A percentile compares a stretch with the other conserved stretches of the same genome.
These are phyloP conservation scores for Plasmodium chabaudi DNA, from an alignment of 169 alveolate genomes.

Conservation along the genomic window DNA sequence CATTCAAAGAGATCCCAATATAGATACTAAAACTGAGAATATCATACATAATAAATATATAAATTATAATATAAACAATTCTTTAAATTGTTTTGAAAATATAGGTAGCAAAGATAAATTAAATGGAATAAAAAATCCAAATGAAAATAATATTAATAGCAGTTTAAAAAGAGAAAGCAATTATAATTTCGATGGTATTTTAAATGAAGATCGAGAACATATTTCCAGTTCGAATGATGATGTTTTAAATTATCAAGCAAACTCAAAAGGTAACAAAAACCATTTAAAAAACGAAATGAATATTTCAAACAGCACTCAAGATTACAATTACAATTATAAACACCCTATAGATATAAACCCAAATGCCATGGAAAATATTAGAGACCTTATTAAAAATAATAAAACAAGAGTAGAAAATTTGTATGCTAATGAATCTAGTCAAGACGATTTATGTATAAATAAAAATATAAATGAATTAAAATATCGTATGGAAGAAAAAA, in stretches of 20 bases:
- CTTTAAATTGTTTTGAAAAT: conserved; percentile 2
- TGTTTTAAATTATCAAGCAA: conserved; percentile 44
- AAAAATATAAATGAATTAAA: conserved; percentile 25
- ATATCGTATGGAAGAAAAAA: conserved; percentile 6
- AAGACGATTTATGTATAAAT: conserved; percentile 10
- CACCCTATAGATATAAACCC: background rate
- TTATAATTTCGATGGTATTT: conserved; percentile 1
- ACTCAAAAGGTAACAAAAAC: conserved; percentile 8
- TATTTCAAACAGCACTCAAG: conserved; percentile 4
- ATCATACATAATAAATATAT: too few species aligned
- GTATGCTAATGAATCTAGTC: conserved; percentile 45
- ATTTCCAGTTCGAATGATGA: background rate
- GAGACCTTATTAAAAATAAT: conserved; percentile 58
- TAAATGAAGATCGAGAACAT: conserved; percentile 20
- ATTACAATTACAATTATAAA: background rate
- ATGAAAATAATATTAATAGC: conserved; percentile 3
- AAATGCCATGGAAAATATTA: conserved; percentile 21
- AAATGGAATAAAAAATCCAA: background rate
- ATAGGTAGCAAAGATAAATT: conserved; percentile 2
- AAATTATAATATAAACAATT: background rate
- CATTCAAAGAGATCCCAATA: too few species aligned
- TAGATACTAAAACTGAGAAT: too few species aligned
- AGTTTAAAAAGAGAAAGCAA: conserved; percentile 35
- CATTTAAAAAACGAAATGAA: conserved; percentile 18
- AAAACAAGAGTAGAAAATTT: conserved; percentile 64